Evolutionary conservation across 768 basidiomycete species (phyloP).

Genomic region (Wakefieldia striispora): DNA sequence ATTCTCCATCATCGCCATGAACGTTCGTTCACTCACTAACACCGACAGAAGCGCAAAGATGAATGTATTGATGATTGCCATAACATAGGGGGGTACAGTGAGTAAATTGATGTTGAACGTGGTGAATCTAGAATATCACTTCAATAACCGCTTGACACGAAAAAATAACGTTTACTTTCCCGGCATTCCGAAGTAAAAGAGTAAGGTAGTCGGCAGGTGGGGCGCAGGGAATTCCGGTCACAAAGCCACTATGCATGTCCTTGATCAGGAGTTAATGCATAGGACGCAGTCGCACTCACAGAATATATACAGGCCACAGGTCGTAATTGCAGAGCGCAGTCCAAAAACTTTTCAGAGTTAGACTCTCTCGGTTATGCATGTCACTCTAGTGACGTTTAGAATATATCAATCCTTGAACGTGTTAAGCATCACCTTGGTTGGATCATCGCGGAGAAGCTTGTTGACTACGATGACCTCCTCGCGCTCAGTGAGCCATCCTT

Average conservation of each 20-base stretch:
- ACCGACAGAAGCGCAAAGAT: conserved; percentile 50
- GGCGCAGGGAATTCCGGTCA: conserved; percentile 48
- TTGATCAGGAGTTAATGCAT: not conserved
- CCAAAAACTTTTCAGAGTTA: conserved; percentile 51
- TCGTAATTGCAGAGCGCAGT: conserved; percentile 57
- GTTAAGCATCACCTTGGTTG: conserved; percentile 42
- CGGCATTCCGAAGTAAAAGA: conserved; percentile 51
- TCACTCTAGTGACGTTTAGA: conserved; percentile 28
- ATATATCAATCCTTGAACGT: not conserved
- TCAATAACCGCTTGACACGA: not conserved
- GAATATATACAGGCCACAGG: conserved; percentile 63
- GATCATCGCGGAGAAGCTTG: conserved; percentile 62
- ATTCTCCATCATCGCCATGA: conserved; percentile 52
- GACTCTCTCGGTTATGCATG: conserved; percentile 69
- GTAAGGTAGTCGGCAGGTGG: conserved; percentile 59
- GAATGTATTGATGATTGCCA: conserved; percentile 53
- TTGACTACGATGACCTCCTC: conserved; percentile 62
- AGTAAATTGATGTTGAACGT: conserved; percentile 62
- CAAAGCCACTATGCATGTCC: conserved; percentile 39
- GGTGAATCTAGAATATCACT: conserved; percentile 39
- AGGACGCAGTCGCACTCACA: conserved; percentile 29
- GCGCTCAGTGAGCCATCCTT: conserved; percentile 62
- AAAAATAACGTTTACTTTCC: conserved; percentile 27
- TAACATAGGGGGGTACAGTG: conserved; percentile 52
- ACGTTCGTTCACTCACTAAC: conserved; percentile 49